Evolutionary conservation across 768 basidiomycete genomes (phyloP), one percentile per base, ranked within the genome.

Genomic region (Basidioascus undulatus): DNA sequence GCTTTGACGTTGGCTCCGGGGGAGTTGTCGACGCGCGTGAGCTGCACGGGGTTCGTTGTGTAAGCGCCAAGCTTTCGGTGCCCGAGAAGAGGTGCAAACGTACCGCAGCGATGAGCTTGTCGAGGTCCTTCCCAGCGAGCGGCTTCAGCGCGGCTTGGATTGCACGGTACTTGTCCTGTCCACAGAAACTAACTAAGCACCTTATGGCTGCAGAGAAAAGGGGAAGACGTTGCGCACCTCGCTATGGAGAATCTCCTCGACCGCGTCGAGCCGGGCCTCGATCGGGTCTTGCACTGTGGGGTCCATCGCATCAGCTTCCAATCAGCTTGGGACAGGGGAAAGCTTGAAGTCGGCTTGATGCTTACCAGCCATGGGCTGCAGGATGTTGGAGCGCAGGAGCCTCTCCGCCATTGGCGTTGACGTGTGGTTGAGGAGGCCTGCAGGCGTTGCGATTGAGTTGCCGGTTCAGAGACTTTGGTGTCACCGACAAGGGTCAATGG

Each of bases 381-480:
- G 63, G 27, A 94, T 65, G 44, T 74, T 86, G 16, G 73, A 68
- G 39, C 79, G 67, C 31, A 94, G 58, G 30, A 87, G 65, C 7
- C 89, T 67, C 2, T 72, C 60, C 2, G 76, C 89, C 84, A 94
- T 94, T 0, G 84, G 73, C 0, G 87, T 94, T 50, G 66, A 79
- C 1, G 82, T 84, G 45, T 77, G 65, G 51, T 94, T 79, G 32
- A 61, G 47, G 5, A 57, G 37, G 6, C 58, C 61, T 52, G 46
- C 8, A 46, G 32, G 25, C 31, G 40, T 23, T 50, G 47, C 34
- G 11, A 26, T 33, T 42, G 28, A 44, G 6, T 32, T 21, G 25
- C 32, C 18, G 11, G 47, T 49, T 30, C 9, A 30, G 28, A 9
- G 9, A 30, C 9, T 30, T 30, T 30, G 15, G 15, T 30, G 10